Evolutionary conservation across 31 red algal species (phyloP), one percentile per base, ranked within the genome.

Genomic region (Odonthalia washingtoniensis): DNA sequence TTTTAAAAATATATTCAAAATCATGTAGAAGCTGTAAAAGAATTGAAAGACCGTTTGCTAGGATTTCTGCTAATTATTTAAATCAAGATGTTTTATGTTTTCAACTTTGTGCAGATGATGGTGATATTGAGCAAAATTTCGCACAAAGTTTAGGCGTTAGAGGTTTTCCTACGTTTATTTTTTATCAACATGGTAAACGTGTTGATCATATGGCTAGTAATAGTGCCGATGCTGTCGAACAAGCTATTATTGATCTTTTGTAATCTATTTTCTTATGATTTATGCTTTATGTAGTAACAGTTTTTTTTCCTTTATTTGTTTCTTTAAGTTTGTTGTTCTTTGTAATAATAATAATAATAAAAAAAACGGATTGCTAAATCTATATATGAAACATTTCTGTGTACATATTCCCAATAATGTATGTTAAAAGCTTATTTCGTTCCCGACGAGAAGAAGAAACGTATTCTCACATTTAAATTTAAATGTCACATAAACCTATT

Each of bases 201-300:
- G 69, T 94, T 30, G 91, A 94, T 67, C 91, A 94, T 49, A 88
- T 94, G 42, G 40, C 84, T 2, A 87, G 61, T 32, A 68, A 42
- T 31, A 67, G 75, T 33, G 38, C 72, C 2, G 86, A 87, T 1
- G 66, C 76, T 9, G 43, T 94, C 16, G 65, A 81, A 46, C 31
- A 83, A 28, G 30, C 62, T 46, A 78, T 89, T 68, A 46, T 30
- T 34, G 82, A 91, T 77, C 78, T 78, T 74, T 31, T 85, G 53
- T 91, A 83, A 76, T 32, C 14, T 21, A 12, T 27, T 5, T 3
- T 28, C 27, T 31, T 32, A 39, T 24, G 24, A 14, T 14, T 17
- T 61, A 61, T 17, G 4, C 6, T 32, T 87, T 72, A 39, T 0
- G 12, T 62, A 26, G 76, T 45, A 61, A 80, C 4, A 26, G 40